These are phyloP conservation scores for Nakazawaea wyomingensis DNA, from an alignment of 805 yeast species.

Conservation along the genomic window DNA sequence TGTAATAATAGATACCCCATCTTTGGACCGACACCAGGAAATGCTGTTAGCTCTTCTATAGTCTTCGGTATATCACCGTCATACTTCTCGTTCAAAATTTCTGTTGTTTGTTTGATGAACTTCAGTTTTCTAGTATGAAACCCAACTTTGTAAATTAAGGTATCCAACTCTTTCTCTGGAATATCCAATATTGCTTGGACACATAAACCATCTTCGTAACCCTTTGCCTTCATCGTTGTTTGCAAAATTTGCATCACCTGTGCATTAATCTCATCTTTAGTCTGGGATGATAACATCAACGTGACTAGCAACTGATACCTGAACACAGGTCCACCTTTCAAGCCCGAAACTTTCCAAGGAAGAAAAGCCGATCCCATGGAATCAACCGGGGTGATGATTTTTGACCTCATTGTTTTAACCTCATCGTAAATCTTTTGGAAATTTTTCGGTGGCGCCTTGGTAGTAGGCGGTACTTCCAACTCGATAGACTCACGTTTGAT, in stretches of 20 bases:
- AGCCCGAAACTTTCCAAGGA: conserved; percentile 37
- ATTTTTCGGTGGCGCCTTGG: conserved; percentile 30
- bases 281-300: conserved; percentile 84
- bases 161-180: conserved; percentile 54
- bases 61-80: conserved; percentile 70
- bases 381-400: conserved; percentile 79
- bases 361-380: conserved; percentile 76
- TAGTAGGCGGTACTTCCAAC: conserved; percentile 1
- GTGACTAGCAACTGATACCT: conserved; percentile 76
- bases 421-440: conserved; percentile 55
- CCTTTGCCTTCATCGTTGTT: conserved; percentile 32
- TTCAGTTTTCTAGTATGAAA: conserved; percentile 78
- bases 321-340: conserved; percentile 31
- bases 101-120: conserved; percentile 59
- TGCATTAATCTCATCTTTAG: conserved; percentile 82
- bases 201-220: conserved; percentile 47
- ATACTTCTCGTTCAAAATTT: conserved; percentile 42
- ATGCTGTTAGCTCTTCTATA: conserved; percentile 53
- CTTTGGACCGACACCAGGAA: conserved; percentile 96
- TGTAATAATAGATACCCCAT: conserved; percentile 85
- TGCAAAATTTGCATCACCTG: conserved; percentile 65
- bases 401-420: conserved; percentile 61
- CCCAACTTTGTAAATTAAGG: conserved; percentile 73
- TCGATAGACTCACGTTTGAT: conserved; percentile 5
- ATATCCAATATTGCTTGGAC: conserved; percentile 47